Evolutionary conservation across 441 rosid genomes (phyloP), one percentile per base, ranked within the genome.

Genomic region (Croton setiger): DNA sequence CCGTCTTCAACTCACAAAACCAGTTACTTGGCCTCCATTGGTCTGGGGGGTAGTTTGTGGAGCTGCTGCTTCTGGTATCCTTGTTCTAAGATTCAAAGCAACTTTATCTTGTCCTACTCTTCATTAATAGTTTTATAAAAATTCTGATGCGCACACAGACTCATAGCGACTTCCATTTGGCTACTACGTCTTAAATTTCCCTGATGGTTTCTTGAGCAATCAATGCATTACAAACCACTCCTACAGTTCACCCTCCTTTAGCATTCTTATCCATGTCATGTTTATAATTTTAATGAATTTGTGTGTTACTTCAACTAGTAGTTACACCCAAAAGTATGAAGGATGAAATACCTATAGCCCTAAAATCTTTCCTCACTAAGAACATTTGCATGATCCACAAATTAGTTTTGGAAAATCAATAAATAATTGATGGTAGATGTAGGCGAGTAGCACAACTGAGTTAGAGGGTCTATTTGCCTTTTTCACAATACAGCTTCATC

Each of bases 11-110:
- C 91, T 94, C 37, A 90, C 97, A 44, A 94, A 94, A 70, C 99
- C 99, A 45, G 97, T 94, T 62, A 94, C 99, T 23, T 94, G 99
- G 99, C 97, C 99, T 79, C 99, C 99, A 17, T 63, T 94, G 74
- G 89, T 94, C 3, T 94, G 97, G 93, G 99, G 99, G 74, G 83
- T 94, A 53, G 92, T 94, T 54, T 94, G 99, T 61, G 99, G 99
- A 64, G 99, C 97, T 75, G 99, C 99, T 77, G 99, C 99, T 64
- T 94, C 99, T 35, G 99, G 99, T 94, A 81, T 70, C 69, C n/a
- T 64, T 41, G 67, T n/a, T 36, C n/a, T 52, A 33, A 65, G 41
- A 23, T 27, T 18, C 31, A 48, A n/a, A 21, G 21, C 61, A 43
- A 35, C 51, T n/a, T 39, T 65, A 41, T 47, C 45, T 18, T 7